These are phyloP conservation scores for Stephania yunnanensis DNA, from an alignment of 164 flowering plant genomes.

Conservation along the genomic window DNA sequence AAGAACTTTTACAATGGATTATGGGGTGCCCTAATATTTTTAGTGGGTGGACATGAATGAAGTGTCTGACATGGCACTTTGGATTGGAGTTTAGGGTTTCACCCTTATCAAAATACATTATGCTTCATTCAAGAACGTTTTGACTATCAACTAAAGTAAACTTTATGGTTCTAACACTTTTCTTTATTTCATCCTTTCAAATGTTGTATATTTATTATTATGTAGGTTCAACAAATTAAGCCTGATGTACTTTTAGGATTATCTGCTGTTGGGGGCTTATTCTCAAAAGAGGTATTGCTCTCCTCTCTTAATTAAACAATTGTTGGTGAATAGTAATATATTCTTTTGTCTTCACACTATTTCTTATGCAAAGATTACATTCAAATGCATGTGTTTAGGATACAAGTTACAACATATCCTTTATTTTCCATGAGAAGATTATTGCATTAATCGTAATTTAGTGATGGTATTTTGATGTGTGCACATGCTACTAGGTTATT, in stretches of 20 bases:
- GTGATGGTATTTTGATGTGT: too few species aligned
- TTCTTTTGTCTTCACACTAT: neutral
- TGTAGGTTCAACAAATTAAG: slow-evolving; percentile 76
- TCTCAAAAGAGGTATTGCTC: slow-evolving; percentile 74
- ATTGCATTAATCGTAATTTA: neutral
- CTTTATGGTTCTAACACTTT: neutral
- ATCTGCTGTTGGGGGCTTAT: slow-evolving; percentile 95
- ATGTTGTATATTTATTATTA: neutral
- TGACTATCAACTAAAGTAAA: neutral
- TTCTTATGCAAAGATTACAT: neutral
- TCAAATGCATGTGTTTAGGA: neutral
- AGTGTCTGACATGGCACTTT: too few species aligned
- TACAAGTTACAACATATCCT: neutral
- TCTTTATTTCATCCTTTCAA: too few species aligned
- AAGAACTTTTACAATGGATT: too few species aligned
- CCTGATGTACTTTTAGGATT: slow-evolving; percentile 98
- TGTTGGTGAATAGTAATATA: neutral
- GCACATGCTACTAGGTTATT: too few species aligned
- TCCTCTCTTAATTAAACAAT: neutral
- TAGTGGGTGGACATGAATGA: too few species aligned
- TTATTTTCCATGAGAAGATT: neutral
- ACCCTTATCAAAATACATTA: too few species aligned
- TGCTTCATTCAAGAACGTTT: neutral
- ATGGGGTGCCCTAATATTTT: too few species aligned
- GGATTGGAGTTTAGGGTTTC: too few species aligned